Base-by-base conservation (phyloP, 1,139 yeast genomes). In the Debaryomyces psychrophilus region DNA sequence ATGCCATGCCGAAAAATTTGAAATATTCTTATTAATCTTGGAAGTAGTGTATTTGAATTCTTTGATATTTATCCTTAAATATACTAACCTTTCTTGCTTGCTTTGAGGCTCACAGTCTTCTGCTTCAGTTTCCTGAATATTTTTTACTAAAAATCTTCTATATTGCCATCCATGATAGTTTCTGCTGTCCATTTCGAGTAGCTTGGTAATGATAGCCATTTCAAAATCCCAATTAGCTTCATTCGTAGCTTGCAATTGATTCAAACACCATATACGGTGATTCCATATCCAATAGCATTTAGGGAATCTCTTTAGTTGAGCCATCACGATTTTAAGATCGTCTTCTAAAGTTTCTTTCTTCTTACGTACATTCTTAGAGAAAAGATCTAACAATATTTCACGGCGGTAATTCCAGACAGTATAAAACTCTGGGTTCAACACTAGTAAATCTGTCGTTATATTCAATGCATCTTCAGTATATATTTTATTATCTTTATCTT, bases 231-330 rank as follows among this genome's bases (percentile, higher is more conserved):
- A 90, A 46, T 85, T 70, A 7, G 76, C 78, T 39, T 47, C 50
- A 4, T 80, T 76, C 5, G 61, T 49, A 1, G 61, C 58, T 5
- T 85, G 82, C 41, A 82, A 70, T 49, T 75, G 71, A 45, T 77
- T 73, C 35, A 93, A 67, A 44, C 89, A 79, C 99, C 99, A 93
- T 17, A 80, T 69, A 27, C 99, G 76, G 63, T 93, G 98, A 58
- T 86, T 87, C 97, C 98, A 93, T 15, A 93, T 85, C 97, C 98
- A 92, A 62, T 93, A 93, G 31, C 92, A 88, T 62, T 93, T 93
- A 2, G 99, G 99, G 54, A 68, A 85, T 48, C 76, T 66, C 48
- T 79, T 80, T 57, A 93, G 68, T 53, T 83, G 77, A 0, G 67
- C 65, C 70, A 86, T 73, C 1, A 84, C 75, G 58, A 89, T 81